A percentile compares a stretch with the other conserved stretches of the same genome.
Evolutionary conservation across 2,329 filamentous ascomycete genomes (phyloP).

Genomic region (Shiraia bambusicola): DNA sequence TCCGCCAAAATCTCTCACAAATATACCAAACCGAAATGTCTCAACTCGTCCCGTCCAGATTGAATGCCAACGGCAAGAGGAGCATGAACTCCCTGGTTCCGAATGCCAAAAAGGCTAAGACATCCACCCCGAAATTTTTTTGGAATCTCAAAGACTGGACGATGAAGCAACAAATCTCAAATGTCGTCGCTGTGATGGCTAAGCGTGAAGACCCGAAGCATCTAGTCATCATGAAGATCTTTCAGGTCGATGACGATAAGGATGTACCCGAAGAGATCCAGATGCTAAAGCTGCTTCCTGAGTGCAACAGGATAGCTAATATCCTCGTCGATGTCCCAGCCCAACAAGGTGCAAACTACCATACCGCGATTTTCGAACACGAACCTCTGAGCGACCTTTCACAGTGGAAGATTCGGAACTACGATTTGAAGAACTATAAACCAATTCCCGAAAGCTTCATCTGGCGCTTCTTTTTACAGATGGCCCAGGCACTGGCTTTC

Average conservation of each 20-base stretch:
- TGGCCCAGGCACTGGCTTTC: constrained; percentile 30
- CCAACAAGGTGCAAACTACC: constrained; percentile 7
- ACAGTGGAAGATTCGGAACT: constrained; percentile 18
- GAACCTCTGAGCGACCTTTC: constrained; percentile 26
- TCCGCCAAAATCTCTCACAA: too few species aligned
- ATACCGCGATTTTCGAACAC: constrained; percentile 22
- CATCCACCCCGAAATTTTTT: not conserved
- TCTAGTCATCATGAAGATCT: constrained; percentile 23
- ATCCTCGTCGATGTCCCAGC: constrained; percentile 10
- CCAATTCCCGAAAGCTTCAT: constrained; percentile 29
- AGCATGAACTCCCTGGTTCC: too few species aligned
- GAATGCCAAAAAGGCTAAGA: too few species aligned
- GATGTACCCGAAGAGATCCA: constrained; percentile 17
- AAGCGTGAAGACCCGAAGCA: constrained; percentile 5
- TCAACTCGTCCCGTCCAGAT: too few species aligned
- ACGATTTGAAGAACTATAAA: constrained; percentile 15
- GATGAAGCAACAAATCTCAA: not conserved
- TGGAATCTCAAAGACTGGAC: constrained; percentile 14
- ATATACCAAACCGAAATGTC: too few species aligned
- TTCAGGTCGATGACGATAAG: constrained; percentile 4
- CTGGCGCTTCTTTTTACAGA: constrained; percentile 33
- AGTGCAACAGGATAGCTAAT: constrained; percentile 23
- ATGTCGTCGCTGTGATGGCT: constrained; percentile 9
- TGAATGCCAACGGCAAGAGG: too few species aligned
- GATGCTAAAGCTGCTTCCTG: constrained; percentile 13